phyloP scores from a whole-genome alignment of 805 yeast species.

The Debaryomyces tyrocola region DNA sequence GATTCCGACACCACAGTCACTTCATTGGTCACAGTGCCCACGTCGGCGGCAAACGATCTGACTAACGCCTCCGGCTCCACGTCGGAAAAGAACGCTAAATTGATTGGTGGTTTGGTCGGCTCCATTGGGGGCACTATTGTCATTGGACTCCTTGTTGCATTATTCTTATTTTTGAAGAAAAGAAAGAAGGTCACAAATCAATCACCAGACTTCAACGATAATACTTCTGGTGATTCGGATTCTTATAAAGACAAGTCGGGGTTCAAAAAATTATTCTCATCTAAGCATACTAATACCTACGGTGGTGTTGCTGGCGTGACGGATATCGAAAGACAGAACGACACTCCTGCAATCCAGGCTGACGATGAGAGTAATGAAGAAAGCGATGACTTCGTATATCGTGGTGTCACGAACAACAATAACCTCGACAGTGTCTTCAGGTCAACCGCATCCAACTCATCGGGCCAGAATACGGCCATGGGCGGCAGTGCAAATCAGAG shows the following conservation, averaged over 20 bases:
- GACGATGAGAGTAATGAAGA: slow-evolving; percentile 11
- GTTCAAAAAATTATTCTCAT: slow-evolving; percentile 31
- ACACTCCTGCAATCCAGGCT: slow-evolving; percentile 4
- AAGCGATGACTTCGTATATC: slow-evolving; percentile 37
- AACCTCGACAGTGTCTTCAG: slow-evolving; percentile 42
- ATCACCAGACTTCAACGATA: slow-evolving; percentile 44
- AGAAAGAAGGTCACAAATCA: slow-evolving; percentile 34
- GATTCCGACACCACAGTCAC: slow-evolving; percentile 38
- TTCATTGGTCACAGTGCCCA: slow-evolving; percentile 38
- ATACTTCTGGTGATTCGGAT: slow-evolving; percentile 16
- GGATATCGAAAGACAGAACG: slow-evolving; percentile 29
- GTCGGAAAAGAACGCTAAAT: slow-evolving; percentile 28
- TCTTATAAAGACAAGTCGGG: slow-evolving; percentile 16
- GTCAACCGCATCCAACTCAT: slow-evolving; percentile 15
- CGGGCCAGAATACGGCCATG: slow-evolving; percentile 9
- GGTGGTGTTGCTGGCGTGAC: slow-evolving; percentile 12
- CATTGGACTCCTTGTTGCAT: slow-evolving; percentile 36
- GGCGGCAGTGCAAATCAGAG: slow-evolving; percentile 13
- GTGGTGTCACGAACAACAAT: slow-evolving; percentile 44
- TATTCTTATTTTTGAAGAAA: slow-evolving; percentile 35
- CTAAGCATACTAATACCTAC: slow-evolving; percentile 14
- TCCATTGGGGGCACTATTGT: slow-evolving; percentile 46
- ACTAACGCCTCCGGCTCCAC: slow-evolving; percentile 11
- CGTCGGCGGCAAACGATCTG: slow-evolving; percentile 21
- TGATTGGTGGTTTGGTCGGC: slow-evolving; percentile 48